Evolutionary conservation across 345 rosid species (phyloP).

Genomic region (Odontarrhena argentea): DNA sequence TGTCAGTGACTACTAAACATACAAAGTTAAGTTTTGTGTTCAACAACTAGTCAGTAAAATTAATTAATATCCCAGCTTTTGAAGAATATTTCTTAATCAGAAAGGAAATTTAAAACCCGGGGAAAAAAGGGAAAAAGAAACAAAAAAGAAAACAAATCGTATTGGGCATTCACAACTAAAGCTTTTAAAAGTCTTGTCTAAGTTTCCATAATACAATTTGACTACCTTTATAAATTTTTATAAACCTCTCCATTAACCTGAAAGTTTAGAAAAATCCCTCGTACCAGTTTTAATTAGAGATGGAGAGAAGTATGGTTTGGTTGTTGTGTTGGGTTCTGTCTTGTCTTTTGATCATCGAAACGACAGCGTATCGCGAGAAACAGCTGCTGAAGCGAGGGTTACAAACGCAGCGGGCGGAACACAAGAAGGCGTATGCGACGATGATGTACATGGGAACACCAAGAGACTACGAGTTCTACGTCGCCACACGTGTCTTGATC

Average conservation of each 20-base stretch:
- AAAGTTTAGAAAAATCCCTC: not conserved
- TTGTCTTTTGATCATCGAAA: slow-evolving; percentile 5
- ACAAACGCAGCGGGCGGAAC: slow-evolving; percentile 43
- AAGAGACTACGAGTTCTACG: slow-evolving; percentile 95
- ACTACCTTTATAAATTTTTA: not conserved
- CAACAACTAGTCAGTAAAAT: slow-evolving; percentile 5
- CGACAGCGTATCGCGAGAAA: slow-evolving; percentile 17
- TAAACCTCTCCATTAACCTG: not conserved
- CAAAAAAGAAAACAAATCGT: not conserved
- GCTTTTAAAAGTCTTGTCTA: slow-evolving; percentile 23
- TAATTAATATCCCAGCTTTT: slow-evolving; percentile 13
- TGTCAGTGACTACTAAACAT: too few species aligned
- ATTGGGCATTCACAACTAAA: slow-evolving; percentile 20
- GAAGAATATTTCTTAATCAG: slow-evolving; percentile 7
- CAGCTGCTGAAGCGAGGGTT: slow-evolving; percentile 25
- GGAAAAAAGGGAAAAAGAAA: not conserved
- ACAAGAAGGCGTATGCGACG: slow-evolving; percentile 87
- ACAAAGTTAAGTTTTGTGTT: not conserved
- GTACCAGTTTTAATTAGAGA: not conserved
- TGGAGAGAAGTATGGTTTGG: slow-evolving; percentile 2
- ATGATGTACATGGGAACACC: slow-evolving; percentile 99
- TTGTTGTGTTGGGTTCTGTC: slow-evolving; percentile 22
- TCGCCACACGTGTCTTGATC: slow-evolving; percentile 87
- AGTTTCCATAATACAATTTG: slow-evolving; percentile 5
- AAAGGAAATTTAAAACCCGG: not conserved